phyloP scores from a whole-genome alignment of 2,329 filamentous ascomycete genomes.

The Cladophialophora exuberans region DNA sequence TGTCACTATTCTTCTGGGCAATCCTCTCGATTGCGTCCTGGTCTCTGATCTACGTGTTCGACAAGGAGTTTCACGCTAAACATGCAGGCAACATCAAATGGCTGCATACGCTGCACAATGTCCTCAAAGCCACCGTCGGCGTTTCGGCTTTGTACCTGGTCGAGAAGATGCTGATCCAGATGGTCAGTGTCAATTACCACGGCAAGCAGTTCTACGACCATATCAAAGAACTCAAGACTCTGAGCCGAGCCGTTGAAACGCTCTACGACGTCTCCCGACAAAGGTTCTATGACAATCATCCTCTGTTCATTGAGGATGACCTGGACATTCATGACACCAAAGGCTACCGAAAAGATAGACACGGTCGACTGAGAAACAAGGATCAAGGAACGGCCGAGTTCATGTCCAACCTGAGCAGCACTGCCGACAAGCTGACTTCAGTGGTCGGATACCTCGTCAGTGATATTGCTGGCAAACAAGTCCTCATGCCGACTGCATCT shows the following conservation, averaged over 20 bases:
- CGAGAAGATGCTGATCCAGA: constrained; percentile 25
- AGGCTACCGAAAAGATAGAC: constrained; percentile 19
- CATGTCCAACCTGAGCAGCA: constrained; percentile 22
- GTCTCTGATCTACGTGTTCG: constrained; percentile 24
- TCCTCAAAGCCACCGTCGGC: constrained; percentile 22
- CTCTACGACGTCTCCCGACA: constrained; percentile 26
- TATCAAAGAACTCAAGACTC: constrained; percentile 26
- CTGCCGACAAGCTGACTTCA: constrained; percentile 18
- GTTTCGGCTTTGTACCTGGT: constrained; percentile 43
- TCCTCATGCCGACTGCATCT: constrained; percentile 31
- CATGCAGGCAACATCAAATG: constrained; percentile 20
- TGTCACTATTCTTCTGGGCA: constrained; percentile 27
- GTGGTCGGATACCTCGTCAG: constrained; percentile 21
- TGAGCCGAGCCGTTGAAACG: constrained; percentile 22
- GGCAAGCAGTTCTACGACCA: constrained; percentile 26
- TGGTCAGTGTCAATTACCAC: constrained; percentile 26
- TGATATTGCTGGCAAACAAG: constrained; percentile 22
- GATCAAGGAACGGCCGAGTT: constrained; percentile 19
- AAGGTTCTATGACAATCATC: constrained; percentile 17
- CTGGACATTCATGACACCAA: constrained; percentile 23
- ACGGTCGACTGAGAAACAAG: constrained; percentile 7
- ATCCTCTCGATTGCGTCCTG: constrained; percentile 16
- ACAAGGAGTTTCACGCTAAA: constrained; percentile 16
- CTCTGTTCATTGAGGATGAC: constrained; percentile 20
- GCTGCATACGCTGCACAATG: constrained; percentile 23